Evolutionary conservation across 495 filamentous ascomycete species (phyloP).

Genomic region (Tricharina praecox): DNA sequence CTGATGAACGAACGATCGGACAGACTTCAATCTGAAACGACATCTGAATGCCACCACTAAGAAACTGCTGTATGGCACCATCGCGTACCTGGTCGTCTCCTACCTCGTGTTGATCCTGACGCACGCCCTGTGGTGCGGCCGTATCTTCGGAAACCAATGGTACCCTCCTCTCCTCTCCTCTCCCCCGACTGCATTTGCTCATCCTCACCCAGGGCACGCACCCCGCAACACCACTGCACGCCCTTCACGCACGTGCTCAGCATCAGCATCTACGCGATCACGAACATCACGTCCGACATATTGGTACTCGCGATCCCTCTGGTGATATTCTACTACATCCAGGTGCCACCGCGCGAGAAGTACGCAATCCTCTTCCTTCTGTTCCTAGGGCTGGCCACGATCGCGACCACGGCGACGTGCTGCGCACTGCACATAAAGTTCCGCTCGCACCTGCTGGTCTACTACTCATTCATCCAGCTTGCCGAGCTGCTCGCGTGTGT

Average conservation of each 20-base stretch:
- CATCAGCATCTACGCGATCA: conserved; percentile 4
- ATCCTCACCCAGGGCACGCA: neutral
- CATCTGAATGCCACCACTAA: neutral
- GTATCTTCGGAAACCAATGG: conserved; percentile 1
- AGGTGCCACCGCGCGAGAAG: neutral
- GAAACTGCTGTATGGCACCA: neutral
- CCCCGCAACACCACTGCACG: neutral
- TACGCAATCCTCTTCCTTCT: conserved; percentile 6
- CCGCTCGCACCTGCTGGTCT: neutral
- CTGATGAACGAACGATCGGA: neutral
- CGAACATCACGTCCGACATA: conserved; percentile 6
- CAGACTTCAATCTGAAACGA: conserved; percentile 5
- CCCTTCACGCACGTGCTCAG: neutral
- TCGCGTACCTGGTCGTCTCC: conserved; percentile 2
- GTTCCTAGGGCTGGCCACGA: neutral
- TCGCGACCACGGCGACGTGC: conserved; percentile 6
- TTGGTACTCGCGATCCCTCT: conserved; percentile 1
- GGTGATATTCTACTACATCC: conserved; percentile 1
- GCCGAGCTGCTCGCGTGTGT: conserved; percentile 7
- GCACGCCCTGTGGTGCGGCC: conserved; percentile 3
- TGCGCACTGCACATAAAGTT: conserved; percentile 3
- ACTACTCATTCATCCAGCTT: conserved; percentile 3
- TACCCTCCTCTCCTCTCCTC: neutral
- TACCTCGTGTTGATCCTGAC: neutral
- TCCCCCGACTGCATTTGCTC: neutral